These are phyloP conservation scores for Aspergillus affinis DNA, from an alignment of 495 filamentous ascomycete genomes.

Conservation along the genomic window DNA sequence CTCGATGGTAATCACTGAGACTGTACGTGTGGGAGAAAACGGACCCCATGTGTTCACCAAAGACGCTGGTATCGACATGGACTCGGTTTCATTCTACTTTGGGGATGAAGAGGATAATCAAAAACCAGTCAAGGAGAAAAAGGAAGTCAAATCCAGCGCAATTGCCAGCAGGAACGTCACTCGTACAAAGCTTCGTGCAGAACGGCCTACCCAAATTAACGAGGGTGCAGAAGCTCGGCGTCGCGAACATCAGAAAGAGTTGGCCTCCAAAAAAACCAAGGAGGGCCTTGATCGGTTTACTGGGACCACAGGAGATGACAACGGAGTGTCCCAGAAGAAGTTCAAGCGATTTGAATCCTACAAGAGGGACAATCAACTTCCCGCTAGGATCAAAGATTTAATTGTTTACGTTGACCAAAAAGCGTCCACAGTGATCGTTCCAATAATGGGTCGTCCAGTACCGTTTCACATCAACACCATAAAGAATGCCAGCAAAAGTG, in stretches of 20 bases:
- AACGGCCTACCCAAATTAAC: slow-evolving; percentile 78
- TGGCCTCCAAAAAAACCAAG: slow-evolving; percentile 82
- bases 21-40: slow-evolving; percentile 76
- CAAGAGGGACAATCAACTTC: slow-evolving; percentile 96
- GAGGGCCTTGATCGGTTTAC: slow-evolving; percentile 82
- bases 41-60: slow-evolving; percentile 86
- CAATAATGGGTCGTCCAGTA: slow-evolving; percentile 96
- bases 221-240: slow-evolving; percentile 87
- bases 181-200: slow-evolving; percentile 88
- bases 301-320: slow-evolving; percentile 74
- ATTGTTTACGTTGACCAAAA: slow-evolving; percentile 88
- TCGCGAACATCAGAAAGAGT: slow-evolving; percentile 88
- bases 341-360: slow-evolving; percentile 99
- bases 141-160: slow-evolving; percentile 77
- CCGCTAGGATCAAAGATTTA: slow-evolving; percentile 75
- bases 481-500: slow-evolving; percentile 94
- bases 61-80: slow-evolving; percentile 83
- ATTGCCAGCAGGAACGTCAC: slow-evolving; percentile 89
- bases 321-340: slow-evolving; percentile 89
- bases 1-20: slow-evolving; percentile 87
- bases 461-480: slow-evolving; percentile 99
- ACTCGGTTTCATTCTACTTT: slow-evolving; percentile 95
- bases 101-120: slow-evolving; percentile 79
- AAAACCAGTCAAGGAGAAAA: slow-evolving; percentile 66
- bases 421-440: slow-evolving; percentile 84